Conservation (phyloP, 805 yeast genomes). For the Yamadazyma scolyti region DNA sequence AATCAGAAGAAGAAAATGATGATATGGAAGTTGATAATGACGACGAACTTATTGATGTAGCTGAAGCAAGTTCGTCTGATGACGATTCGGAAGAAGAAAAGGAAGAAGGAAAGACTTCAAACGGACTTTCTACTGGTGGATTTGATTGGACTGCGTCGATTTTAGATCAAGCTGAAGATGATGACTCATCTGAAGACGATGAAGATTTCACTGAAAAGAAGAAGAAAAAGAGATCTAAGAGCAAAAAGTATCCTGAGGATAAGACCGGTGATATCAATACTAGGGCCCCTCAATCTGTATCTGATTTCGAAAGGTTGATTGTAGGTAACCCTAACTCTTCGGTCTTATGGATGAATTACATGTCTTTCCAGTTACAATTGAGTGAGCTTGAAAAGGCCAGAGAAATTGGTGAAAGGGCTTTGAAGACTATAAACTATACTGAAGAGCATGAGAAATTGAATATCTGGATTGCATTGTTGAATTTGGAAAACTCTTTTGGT, state of each 20-base stretch:
- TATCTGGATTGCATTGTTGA: conserved; percentile 92
- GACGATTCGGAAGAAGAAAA: conserved; percentile 25
- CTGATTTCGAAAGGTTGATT: conserved; percentile 88
- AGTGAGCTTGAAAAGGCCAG: conserved; percentile 94
- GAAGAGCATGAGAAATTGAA: conserved; percentile 92
- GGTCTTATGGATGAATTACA: conserved; percentile 93
- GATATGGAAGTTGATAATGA: conserved; percentile 33
- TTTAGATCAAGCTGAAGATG: conserved; percentile 72
- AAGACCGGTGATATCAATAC: conserved; percentile 80
- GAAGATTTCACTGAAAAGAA: conserved; percentile 53
- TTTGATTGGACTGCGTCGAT: conserved; percentile 96
- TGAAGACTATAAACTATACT: conserved; percentile 82
- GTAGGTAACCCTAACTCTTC: conserved; percentile 94
- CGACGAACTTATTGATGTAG: conserved; percentile 32
- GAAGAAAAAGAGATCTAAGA: conserved; percentile 43
- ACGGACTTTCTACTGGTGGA: conserved; percentile 76
- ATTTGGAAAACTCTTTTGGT: conserved; percentile 93
- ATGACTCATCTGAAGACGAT: conserved; percentile 44
- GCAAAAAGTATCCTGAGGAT: conserved; percentile 60
- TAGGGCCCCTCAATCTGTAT: conserved; percentile 85
- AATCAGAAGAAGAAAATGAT: conserved; percentile 24
- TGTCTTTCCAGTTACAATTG: conserved; percentile 94
- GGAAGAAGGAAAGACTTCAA: conserved; percentile 20
- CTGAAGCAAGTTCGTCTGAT: conserved; percentile 15
- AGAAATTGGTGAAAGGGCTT: conserved; percentile 87